Percentiles rank a stretch among this genome's conserved stretches.
These are phyloP conservation scores for Panus rudis DNA, from an alignment of 768 basidiomycete genomes.

Conservation along the genomic window DNA sequence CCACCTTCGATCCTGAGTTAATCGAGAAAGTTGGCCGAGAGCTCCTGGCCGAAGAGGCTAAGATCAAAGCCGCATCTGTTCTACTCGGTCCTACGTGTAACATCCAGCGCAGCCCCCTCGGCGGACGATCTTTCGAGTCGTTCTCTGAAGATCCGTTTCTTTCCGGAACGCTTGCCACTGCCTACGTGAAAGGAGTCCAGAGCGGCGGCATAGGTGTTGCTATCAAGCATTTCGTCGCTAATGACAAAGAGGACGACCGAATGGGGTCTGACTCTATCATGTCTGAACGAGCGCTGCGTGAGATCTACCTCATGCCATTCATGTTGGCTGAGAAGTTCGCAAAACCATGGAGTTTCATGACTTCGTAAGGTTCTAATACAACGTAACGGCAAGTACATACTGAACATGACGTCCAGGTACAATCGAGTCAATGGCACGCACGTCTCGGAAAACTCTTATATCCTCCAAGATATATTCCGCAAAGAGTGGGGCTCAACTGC, in stretches of 20 bases:
- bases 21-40: constrained; percentile 55
- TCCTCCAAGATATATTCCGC: constrained; percentile 57
- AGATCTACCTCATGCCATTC: constrained; percentile 58
- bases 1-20: constrained; percentile 66
- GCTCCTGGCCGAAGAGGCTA: constrained; percentile 66
- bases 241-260: constrained; percentile 79
- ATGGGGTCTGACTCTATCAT: constrained; percentile 51
- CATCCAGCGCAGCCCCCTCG: constrained; percentile 73
- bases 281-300: constrained; percentile 45
- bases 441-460: constrained; percentile 52
- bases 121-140: constrained; percentile 60
- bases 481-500: constrained; percentile 74
- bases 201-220: constrained; percentile 66
- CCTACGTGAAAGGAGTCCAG: constrained; percentile 76
- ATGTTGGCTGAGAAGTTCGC: constrained; percentile 47
- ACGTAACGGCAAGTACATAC: not conserved
- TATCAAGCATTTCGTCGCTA: constrained; percentile 79
- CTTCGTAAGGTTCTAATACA: constrained; percentile 36
- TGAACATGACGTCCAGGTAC: constrained; percentile 32
- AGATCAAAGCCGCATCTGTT: constrained; percentile 59
- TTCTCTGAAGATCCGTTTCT: constrained; percentile 76
- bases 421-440: constrained; percentile 77
- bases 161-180: constrained; percentile 61
- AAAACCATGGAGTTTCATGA: constrained; percentile 55
- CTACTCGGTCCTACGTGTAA: constrained; percentile 80